These are phyloP conservation scores for Pleodorina starrii DNA, from an alignment of 139 green algal genomes.

Conservation along the genomic window DNA sequence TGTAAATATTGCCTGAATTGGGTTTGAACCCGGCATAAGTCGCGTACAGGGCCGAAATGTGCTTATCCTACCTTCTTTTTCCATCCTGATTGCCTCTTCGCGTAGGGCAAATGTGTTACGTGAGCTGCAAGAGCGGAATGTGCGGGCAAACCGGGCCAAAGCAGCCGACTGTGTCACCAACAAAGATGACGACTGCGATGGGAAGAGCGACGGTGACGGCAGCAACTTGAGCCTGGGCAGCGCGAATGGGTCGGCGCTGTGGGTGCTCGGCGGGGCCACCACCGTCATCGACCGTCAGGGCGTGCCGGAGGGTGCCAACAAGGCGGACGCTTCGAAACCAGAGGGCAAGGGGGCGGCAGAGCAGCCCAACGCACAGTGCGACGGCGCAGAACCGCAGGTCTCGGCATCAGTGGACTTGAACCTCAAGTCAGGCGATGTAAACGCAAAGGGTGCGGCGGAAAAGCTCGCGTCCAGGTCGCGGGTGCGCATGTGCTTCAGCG, in stretches of 20 bases:
- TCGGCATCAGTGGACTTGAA: neutral
- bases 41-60: no score
- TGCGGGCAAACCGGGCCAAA: neutral
- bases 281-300: neutral
- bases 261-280: conserved; percentile 17
- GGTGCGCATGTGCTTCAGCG: neutral
- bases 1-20: neutral
- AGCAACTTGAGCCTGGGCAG: neutral
- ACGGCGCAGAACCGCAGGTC: neutral
- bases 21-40: no score
- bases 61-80: no score
- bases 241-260: neutral
- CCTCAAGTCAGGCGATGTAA: no score
- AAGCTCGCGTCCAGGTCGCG: no score
- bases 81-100: no score
- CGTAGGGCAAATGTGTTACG: neutral
- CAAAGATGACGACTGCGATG: neutral
- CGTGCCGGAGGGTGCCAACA: no score
- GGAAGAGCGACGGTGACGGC: neutral
- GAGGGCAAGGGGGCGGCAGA: no score
- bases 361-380: neutral
- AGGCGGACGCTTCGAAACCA: no score
- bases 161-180: neutral
- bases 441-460: no score
- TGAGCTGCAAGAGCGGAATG: neutral